Evolutionary conservation across 176 grass and related monocot species (phyloP).

Genomic region (Urochloa ruziziensis): DNA sequence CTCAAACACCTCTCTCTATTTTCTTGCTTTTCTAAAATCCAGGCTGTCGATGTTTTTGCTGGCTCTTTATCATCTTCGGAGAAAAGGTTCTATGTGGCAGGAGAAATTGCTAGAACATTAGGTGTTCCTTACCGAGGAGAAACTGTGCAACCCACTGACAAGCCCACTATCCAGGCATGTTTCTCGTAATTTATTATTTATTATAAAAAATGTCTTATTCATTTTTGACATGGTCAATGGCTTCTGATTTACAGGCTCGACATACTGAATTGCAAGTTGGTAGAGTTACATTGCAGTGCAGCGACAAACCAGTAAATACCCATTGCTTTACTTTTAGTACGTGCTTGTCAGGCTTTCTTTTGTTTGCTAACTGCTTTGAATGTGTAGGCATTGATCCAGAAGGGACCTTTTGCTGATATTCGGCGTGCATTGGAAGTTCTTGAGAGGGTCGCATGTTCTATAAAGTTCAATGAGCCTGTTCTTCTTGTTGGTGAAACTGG

Average conservation of each 20-base stretch:
- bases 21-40: background rate
- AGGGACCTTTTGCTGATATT: conserved; percentile 82
- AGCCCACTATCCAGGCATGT: conserved; percentile 73
- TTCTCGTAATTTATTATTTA: background rate
- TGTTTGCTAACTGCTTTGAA: conserved; percentile 25
- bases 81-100: conserved; percentile 57
- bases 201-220: background rate
- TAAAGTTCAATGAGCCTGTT: conserved; percentile 86
- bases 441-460: conserved; percentile 82
- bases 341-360: background rate
- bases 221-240: conserved; percentile 2
- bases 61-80: conserved; percentile 59
- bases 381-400: conserved; percentile 51
- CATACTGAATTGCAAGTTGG: conserved; percentile 70
- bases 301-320: conserved; percentile 46
- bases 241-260: conserved; percentile 50
- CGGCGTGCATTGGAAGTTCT: conserved; percentile 62
- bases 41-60: conserved; percentile 88
- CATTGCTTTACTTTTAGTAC: background rate
- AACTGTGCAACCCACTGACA: conserved; percentile 41
- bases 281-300: conserved; percentile 65
- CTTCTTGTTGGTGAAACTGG: conserved; percentile 99
- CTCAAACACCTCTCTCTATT: conserved; percentile 17
- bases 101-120: conserved; percentile 66
- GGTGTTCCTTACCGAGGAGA: conserved; percentile 45